Evolutionary conservation across 129 eudicot genomes (phyloP), one percentile per base, ranked within the genome.

Genomic region (Sambucus nigra): DNA sequence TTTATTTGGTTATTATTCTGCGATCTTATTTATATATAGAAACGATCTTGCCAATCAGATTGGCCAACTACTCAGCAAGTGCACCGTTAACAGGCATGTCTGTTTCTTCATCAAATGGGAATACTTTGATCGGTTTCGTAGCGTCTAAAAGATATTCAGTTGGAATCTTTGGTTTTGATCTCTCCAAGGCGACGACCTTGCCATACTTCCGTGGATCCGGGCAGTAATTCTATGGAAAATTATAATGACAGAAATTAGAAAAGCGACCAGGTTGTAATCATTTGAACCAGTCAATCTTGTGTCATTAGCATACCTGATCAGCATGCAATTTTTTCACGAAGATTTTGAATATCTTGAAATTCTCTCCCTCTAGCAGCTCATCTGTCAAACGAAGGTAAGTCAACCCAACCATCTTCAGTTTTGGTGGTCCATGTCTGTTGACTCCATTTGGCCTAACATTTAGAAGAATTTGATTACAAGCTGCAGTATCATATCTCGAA

Each of bases 41-140:
- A 13, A 68, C 55, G 41, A 70, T 79, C 68, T 47, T 62, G 66
- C 55, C 59, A 18, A 74, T 47, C 49, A 79, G 9, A 42, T 49
- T 47, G 44, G 67, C 78, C 26, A 72, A 55, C 39, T 53, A 55
- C 57, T 68, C 69, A 46, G 47, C 59, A 19, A 73, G 47, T 16
- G 49, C 45, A 40, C 75, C 75, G 5, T 79, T 86, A 26, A 87
- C 79, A 16, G 77, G 73, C 94, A 82, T 86, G 75, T 88, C 93
- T 32, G 97, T 88, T 65, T 80, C 69, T 53, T 73, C 53, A 53
- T 84, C 82, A 71, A 80, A 88, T 15, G 76, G 76, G 44, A 84
- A 78, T 16, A 83, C 77, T 57, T 75, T 55, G 22, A 68, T 70
- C 58, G 86, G 76, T 63, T 76, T 64, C 3, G 88, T 54, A 61